These are phyloP conservation scores for Ophiostoma montium DNA, from an alignment of 2,329 filamentous ascomycete species.

Conservation along the genomic window DNA sequence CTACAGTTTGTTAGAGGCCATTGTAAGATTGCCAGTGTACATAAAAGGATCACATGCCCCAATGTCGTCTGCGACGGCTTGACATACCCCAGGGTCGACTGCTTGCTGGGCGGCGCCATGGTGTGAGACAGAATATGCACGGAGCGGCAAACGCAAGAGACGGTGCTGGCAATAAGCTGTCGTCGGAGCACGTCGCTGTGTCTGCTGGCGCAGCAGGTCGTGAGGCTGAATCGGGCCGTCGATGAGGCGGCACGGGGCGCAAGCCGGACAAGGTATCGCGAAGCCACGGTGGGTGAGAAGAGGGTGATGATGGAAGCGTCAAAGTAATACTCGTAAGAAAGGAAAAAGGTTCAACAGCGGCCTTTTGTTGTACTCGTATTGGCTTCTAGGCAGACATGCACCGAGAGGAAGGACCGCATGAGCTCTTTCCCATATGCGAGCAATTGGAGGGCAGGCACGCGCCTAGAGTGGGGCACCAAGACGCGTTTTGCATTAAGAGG, in stretches of 20 bases:
- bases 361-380: not conserved
- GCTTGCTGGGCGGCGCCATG: slow-evolving; percentile 41
- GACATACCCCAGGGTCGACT: slow-evolving; percentile 82
- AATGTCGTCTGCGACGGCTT: slow-evolving; percentile 59
- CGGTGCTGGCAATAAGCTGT: not conserved
- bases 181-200: not conserved
- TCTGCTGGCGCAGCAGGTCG: not conserved
- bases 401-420: not conserved
- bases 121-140: slow-evolving; percentile 16
- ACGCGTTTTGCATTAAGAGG: not conserved
- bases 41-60: slow-evolving; percentile 44
- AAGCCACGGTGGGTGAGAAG: slow-evolving; percentile 8
- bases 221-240: not conserved
- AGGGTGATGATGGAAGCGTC: not conserved
- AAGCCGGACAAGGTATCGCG: slow-evolving; percentile 3
- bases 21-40: too few relatives aligned
- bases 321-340: too few relatives aligned
- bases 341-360: too few relatives aligned
- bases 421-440: not conserved
- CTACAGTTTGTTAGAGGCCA: slow-evolving; percentile 31
- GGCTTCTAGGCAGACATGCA: not conserved
- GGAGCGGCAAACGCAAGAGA: not conserved
- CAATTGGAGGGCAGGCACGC: not conserved
- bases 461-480: not conserved
- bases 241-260: slow-evolving; percentile 4